These are phyloP conservation scores for Backusella sp. DNA, from an alignment of 192 early-diverging fungal genomes.

Conservation along the genomic window DNA sequence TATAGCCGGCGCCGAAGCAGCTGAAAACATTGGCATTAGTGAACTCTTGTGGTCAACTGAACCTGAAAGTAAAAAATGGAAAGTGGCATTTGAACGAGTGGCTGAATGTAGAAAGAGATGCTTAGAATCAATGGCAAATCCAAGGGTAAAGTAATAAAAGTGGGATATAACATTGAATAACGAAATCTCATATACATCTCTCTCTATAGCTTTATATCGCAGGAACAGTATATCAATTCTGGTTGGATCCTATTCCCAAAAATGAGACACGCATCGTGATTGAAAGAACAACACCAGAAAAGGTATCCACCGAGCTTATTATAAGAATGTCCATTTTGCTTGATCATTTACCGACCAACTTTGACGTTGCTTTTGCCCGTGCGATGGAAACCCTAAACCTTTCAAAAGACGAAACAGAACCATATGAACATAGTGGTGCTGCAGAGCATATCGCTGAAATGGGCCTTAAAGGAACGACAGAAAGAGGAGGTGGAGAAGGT, in stretches of 20 bases:
- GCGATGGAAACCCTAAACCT: constrained; percentile 21
- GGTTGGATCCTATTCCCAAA: constrained; percentile 34
- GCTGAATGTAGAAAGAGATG: constrained; percentile 36
- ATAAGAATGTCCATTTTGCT: constrained; percentile 29
- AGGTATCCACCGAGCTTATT: constrained; percentile 34
- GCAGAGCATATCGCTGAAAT: constrained; percentile 2
- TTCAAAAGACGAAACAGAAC: neutral
- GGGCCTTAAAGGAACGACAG: constrained; percentile 17
- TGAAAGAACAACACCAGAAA: constrained; percentile 26
- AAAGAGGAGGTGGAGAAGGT: constrained; percentile 15
- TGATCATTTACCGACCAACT: constrained; percentile 38
- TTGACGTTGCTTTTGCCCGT: constrained; percentile 31
- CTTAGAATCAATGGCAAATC: constrained; percentile 31
- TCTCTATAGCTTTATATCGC: constrained; percentile 35
- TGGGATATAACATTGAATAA: neutral
- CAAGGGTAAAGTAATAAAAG: constrained; percentile 25
- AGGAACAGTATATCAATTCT: constrained; percentile 40
- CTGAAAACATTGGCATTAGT: constrained; percentile 41
- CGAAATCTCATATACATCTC: neutral
- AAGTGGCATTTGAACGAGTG: constrained; percentile 38
- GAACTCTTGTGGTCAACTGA: constrained; percentile 45
- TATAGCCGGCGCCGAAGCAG: constrained; percentile 50
- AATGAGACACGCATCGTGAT: constrained; percentile 38
- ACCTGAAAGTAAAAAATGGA: constrained; percentile 36
- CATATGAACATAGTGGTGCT: neutral